These are phyloP conservation scores for Crithidia brevicula DNA, from an alignment of 208 protist species.

Conservation along the genomic window DNA sequence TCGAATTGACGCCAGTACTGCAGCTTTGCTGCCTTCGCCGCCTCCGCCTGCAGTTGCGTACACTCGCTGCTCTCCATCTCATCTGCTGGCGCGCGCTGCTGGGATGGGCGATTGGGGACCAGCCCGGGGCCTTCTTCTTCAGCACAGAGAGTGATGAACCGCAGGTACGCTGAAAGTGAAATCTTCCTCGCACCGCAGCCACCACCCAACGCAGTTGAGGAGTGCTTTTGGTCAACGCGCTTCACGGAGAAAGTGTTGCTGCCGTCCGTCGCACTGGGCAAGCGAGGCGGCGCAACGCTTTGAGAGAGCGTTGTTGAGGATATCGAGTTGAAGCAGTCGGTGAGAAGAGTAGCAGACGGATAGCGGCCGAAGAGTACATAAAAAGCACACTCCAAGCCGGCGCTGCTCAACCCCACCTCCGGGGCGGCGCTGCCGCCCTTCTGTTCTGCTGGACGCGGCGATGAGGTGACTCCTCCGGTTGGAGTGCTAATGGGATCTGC, in stretches of 20 bases:
- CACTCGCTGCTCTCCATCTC: neutral
- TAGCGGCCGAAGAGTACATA: slow-evolving; percentile 37
- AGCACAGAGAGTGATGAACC: slow-evolving; percentile 27
- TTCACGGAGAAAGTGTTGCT: too few species aligned
- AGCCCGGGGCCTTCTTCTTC: slow-evolving; percentile 30
- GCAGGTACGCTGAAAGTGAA: slow-evolving; percentile 13
- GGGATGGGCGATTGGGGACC: neutral
- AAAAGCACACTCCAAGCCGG: slow-evolving; percentile 30
- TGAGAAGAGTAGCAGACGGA: slow-evolving; percentile 14
- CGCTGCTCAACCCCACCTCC: slow-evolving; percentile 10
- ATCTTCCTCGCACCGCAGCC: slow-evolving; percentile 1
- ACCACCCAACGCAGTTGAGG: too few species aligned
- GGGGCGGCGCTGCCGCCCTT: neutral
- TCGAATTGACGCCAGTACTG: slow-evolving; percentile 49
- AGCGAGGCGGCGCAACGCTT: too few species aligned
- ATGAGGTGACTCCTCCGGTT: neutral
- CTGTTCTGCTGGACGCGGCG: neutral
- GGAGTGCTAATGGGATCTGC: slow-evolving; percentile 4
- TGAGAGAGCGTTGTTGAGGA: too few species aligned
- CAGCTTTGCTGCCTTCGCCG: neutral
- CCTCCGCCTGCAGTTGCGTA: neutral
- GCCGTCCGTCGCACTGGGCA: too few species aligned
- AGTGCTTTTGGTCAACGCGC: too few species aligned
- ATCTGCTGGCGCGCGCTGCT: neutral
- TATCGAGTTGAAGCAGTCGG: slow-evolving; percentile 10